Evolutionary conservation across 2,329 filamentous ascomycete genomes (phyloP).

Genomic region (Exophiala aquamarina): DNA sequence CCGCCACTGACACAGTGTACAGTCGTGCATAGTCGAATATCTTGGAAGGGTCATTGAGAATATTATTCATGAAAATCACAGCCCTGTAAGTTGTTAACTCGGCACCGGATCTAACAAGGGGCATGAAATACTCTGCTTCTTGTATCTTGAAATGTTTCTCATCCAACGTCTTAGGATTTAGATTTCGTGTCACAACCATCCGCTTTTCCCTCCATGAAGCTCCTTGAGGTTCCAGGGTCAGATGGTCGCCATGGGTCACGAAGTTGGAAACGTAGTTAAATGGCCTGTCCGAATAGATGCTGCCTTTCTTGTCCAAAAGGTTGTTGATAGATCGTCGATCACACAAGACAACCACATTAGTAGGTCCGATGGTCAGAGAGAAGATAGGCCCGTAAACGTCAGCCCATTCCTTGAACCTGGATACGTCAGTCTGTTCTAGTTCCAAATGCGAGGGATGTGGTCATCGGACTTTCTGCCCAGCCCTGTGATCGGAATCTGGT

Average conservation of each 20-base stretch:
- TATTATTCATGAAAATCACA: conserved; percentile 2
- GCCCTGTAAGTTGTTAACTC: background rate
- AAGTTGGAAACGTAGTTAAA: conserved; percentile 1
- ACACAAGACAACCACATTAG: conserved; percentile 1
- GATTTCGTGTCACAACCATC: conserved; percentile 2
- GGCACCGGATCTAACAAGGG: background rate
- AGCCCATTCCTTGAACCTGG: conserved; percentile 8
- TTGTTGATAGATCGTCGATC: conserved; percentile 3
- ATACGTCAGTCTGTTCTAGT: background rate
- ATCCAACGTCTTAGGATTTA: conserved; percentile 1
- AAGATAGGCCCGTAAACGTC: conserved; percentile 6
- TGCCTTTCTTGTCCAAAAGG: background rate
- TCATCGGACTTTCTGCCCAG: conserved; percentile 23
- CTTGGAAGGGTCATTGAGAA: conserved; percentile 1
- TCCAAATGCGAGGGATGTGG: background rate
- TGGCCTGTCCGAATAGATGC: conserved; percentile 2
- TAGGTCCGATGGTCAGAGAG: conserved; percentile 5
- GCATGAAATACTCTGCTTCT: conserved; percentile 1
- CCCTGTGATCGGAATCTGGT: conserved; percentile 43
- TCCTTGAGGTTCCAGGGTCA: conserved; percentile 1
- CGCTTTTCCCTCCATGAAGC: conserved; percentile 3
- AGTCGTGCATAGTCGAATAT: conserved; percentile 2
- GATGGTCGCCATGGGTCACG: conserved; percentile 1
- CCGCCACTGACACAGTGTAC: background rate
- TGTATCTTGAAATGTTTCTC: conserved; percentile 3